phyloP scores from a whole-genome alignment of 2,329 filamentous ascomycete species.

The Sporothrix globosa region DNA sequence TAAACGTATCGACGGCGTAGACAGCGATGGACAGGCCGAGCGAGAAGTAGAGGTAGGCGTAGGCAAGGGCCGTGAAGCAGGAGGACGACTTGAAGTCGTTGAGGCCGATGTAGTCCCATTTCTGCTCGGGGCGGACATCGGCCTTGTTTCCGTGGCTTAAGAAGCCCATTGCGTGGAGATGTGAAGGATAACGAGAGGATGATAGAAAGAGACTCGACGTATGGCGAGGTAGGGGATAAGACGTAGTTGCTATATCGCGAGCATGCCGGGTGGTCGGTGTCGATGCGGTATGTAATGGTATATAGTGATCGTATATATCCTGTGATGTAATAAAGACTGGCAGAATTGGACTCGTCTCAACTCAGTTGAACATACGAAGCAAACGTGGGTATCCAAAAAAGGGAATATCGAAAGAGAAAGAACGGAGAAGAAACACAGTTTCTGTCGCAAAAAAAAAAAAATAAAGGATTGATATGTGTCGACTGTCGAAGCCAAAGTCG shows the following conservation, averaged over 20 bases:
- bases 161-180: slow-evolving; percentile 63
- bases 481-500: slow-evolving; percentile 22
- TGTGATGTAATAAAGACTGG: background rate
- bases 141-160: slow-evolving; percentile 64
- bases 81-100: slow-evolving; percentile 83
- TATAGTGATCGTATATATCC: background rate
- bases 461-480: slow-evolving; percentile 21
- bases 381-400: slow-evolving; percentile 28
- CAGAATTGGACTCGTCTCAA: slow-evolving; percentile 13
- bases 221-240: background rate
- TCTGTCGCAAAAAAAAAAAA: slow-evolving; percentile 26
- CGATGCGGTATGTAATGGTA: background rate
- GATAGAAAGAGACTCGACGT: background rate
- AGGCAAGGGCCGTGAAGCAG: slow-evolving; percentile 76
- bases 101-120: slow-evolving; percentile 86
- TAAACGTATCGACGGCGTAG: slow-evolving; percentile 90
- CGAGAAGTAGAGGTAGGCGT: slow-evolving; percentile 81
- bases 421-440: slow-evolving; percentile 22
- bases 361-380: slow-evolving; percentile 22
- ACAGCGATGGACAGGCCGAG: slow-evolving; percentile 78
- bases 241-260: slow-evolving; percentile 10
- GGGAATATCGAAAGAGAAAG: background rate
- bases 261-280: slow-evolving; percentile 18
- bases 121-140: slow-evolving; percentile 77
- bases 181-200: background rate